A percentile compares a stretch with the other conserved stretches of the same genome.
Evolutionary conservation across 352 stramenopile genomes (phyloP).

Genomic region (Globisporangium paddicum): DNA sequence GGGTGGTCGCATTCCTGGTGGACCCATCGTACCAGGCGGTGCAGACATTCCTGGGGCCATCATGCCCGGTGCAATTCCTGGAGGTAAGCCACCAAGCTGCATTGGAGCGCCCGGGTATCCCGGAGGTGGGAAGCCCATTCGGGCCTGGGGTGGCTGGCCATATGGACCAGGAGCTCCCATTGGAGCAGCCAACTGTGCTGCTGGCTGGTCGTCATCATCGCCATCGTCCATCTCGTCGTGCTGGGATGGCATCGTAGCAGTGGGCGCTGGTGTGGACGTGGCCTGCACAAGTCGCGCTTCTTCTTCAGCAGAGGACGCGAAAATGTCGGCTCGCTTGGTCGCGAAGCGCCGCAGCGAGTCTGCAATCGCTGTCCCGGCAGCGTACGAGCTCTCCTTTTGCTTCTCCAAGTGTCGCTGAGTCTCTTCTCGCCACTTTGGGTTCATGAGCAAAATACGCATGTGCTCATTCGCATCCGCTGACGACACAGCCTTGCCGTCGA

Average conservation of each 20-base stretch:
- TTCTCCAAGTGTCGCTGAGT: constrained; percentile 94
- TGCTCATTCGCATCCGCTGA: constrained; percentile 94
- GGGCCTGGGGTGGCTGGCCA: constrained; percentile 6
- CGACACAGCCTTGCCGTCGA: constrained; percentile 88
- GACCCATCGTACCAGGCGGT: constrained; percentile 16
- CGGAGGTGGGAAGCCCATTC: constrained; percentile 1
- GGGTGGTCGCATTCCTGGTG: constrained; percentile 18
- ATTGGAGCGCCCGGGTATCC: constrained; percentile 8
- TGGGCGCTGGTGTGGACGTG: constrained; percentile 12
- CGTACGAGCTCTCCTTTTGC: constrained; percentile 95
- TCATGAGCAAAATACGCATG: constrained; percentile 98
- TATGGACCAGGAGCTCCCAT: neutral
- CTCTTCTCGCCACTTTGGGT: constrained; percentile 98
- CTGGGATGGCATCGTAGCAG: neutral
- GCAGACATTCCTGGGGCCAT: constrained; percentile 19
- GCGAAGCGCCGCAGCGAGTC: constrained; percentile 93
- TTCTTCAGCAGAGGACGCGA: constrained; percentile 87
- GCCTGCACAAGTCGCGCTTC: constrained; percentile 65
- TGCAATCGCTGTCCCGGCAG: constrained; percentile 93
- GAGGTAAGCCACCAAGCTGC: constrained; percentile 9
- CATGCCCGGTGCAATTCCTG: constrained; percentile 14
- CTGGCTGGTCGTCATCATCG: constrained; percentile 24
- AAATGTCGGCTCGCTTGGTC: constrained; percentile 91
- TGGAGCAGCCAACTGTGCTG: neutral
- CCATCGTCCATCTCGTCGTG: constrained; percentile 43